phyloP scores from a whole-genome alignment of 768 basidiomycete species.

The Calocera cornea region DNA sequence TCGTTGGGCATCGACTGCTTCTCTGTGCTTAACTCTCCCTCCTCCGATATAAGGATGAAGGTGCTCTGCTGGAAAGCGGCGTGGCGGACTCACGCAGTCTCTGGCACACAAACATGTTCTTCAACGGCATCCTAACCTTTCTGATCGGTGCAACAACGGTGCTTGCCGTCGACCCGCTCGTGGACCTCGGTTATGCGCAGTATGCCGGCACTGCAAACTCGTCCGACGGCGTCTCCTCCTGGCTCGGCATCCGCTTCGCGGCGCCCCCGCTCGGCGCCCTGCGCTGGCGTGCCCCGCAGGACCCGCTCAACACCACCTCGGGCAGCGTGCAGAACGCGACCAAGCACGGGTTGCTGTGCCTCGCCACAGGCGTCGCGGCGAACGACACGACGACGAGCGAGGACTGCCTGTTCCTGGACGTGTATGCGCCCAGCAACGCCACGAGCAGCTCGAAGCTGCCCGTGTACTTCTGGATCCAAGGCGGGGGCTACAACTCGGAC shows the following conservation, averaged over 20 bases:
- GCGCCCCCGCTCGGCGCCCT: constrained; percentile 33
- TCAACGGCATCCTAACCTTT: too few species aligned
- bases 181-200: constrained; percentile 35
- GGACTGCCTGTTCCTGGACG: constrained; percentile 14
- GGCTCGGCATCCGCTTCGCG: constrained; percentile 37
- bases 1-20: too few species aligned
- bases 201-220: constrained; percentile 32
- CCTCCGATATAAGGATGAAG: too few species aligned
- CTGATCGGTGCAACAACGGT: background rate
- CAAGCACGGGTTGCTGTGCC: background rate
- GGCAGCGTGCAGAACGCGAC: background rate
- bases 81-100: too few species aligned
- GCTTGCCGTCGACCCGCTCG: constrained; percentile 14
- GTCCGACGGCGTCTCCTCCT: constrained; percentile 26
- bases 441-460: constrained; percentile 10
- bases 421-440: constrained; percentile 12
- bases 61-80: too few species aligned
- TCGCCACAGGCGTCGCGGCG: background rate
- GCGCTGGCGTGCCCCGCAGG: background rate
- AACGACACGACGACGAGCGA: background rate
- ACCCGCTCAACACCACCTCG: background rate
- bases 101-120: too few species aligned
- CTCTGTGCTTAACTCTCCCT: too few species aligned
- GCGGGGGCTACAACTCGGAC: constrained; percentile 8
- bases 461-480: constrained; percentile 14